phyloP scores from a whole-genome alignment of 768 basidiomycete genomes.

The Termitomyces sp. region DNA sequence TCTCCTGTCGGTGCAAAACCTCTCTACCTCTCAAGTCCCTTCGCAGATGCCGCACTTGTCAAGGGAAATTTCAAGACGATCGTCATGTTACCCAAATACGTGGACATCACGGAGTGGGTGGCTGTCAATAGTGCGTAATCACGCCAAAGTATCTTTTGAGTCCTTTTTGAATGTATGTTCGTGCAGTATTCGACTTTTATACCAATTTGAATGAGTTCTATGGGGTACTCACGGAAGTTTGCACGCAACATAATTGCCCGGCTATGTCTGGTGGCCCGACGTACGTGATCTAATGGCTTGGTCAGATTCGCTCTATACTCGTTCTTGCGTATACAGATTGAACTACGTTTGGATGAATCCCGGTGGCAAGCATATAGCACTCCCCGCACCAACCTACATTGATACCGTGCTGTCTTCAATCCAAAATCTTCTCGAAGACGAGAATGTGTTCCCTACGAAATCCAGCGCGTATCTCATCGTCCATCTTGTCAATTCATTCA shows the following conservation, averaged over 20 bases:
- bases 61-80: slow-evolving; percentile 99
- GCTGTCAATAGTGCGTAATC: slow-evolving; percentile 78
- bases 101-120: slow-evolving; percentile 96
- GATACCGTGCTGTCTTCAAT: slow-evolving; percentile 98
- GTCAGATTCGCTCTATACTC: background rate
- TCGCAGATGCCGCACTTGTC: slow-evolving; percentile 91
- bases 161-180: background rate
- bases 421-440: slow-evolving; percentile 92
- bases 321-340: slow-evolving; percentile 41
- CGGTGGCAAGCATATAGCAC: slow-evolving; percentile 78
- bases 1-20: slow-evolving; percentile 50
- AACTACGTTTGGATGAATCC: slow-evolving; percentile 96
- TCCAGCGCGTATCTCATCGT: slow-evolving; percentile 52
- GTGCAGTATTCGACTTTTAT: slow-evolving; percentile 92
- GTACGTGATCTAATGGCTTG: slow-evolving; percentile 37
- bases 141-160: background rate
- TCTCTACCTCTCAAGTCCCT: slow-evolving; percentile 89
- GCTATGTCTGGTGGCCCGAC: slow-evolving; percentile 86
- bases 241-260: slow-evolving; percentile 85
- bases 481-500: background rate
- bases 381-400: slow-evolving; percentile 94
- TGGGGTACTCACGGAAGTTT: slow-evolving; percentile 88
- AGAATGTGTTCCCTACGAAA: slow-evolving; percentile 92
- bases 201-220: slow-evolving; percentile 97
- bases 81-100: slow-evolving; percentile 92